Percentiles rank a stretch among this genome's conserved stretches.
phyloP scores from a whole-genome alignment of 306 rosid genomes.

The Calophaca sinica region DNA sequence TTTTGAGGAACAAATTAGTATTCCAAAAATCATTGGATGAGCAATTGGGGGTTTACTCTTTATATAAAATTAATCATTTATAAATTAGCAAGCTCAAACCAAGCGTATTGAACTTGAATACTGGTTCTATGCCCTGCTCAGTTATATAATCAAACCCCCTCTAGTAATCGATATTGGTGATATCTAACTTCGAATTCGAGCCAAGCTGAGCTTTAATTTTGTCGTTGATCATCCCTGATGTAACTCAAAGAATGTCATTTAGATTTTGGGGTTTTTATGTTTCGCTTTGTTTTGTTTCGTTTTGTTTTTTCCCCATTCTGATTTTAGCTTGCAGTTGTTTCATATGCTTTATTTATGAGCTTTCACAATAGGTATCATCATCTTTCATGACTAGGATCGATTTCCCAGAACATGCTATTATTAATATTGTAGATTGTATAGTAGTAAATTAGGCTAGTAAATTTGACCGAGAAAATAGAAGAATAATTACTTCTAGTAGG shows the following conservation, averaged over 20 bases:
- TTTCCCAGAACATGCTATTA: constrained; percentile 3
- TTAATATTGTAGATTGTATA: background rate
- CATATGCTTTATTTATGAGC: background rate
- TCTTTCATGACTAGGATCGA: background rate
- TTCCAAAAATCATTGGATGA: no score
- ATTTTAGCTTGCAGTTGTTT: constrained; percentile 27
- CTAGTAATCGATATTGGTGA: background rate
- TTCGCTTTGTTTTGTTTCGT: background rate
- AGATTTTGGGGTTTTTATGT: constrained; percentile 5
- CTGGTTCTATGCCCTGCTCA: no score
- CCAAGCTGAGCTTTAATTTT: background rate
- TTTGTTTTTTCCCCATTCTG: background rate
- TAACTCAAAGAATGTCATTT: background rate
- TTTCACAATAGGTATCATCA: background rate
- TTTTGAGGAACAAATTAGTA: no score
- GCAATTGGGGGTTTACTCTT: no score
- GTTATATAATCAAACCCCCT: background rate
- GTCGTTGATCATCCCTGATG: background rate
- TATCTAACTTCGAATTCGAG: background rate
- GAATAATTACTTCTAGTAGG: background rate
- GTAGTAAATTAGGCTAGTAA: background rate
- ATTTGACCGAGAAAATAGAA: constrained; percentile 3
- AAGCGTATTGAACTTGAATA: no score
- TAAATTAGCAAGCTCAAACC: no score
- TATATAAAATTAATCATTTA: no score